Base-by-base conservation (phyloP, 2,329 filamentous ascomycete species). In the Diaporthe humulicola region DNA sequence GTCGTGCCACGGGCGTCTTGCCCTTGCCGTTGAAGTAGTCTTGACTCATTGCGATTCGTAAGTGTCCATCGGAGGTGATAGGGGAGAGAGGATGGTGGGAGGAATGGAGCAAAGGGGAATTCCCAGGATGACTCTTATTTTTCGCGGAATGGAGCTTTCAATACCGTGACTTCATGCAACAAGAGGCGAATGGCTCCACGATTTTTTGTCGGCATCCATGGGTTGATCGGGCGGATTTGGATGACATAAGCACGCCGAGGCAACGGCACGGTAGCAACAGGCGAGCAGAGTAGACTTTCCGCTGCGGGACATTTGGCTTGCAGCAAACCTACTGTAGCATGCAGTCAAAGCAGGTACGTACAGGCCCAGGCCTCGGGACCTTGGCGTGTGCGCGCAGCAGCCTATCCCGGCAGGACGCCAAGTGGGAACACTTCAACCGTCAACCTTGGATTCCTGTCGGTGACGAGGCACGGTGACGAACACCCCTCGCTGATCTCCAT, bases 21-120 rank as follows among this genome's bases (percentile, higher is more conserved):
- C 88, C 89, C 83, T 91, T 91, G 77, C 84, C 85, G 78, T 84
- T 86, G 78, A 86, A 87, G 78, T 91, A 89, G 79, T 91, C 87
- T 83, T 91, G 89, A 84, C 89, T 92, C 90, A 92, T 92, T 76
- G 79, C 86, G 81, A 79, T 38, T 71, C 38, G 70, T 73, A 54
- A 36, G 40, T 71, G 73, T 73, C 75, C 75, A 76, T 76, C 66
- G 72, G 75, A 78, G 75, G 74, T 38, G 30, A 36, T 48, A 48
- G n/a, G 50, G 30, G 28, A 42, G 28, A 50, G 56, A 42, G 48
- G 22, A 56, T 36, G 38, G 69, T 30, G 33, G 50, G 40, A 42
- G 33, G 45, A 40, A 48, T 70, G 54, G 42, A 40, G 52, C 28
- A 42, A 45, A 42, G 33, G 52, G 58, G 52, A n/a, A 30, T 52